phyloP scores from a whole-genome alignment of 768 basidiomycete species.

The Termitomyces sp. region DNA sequence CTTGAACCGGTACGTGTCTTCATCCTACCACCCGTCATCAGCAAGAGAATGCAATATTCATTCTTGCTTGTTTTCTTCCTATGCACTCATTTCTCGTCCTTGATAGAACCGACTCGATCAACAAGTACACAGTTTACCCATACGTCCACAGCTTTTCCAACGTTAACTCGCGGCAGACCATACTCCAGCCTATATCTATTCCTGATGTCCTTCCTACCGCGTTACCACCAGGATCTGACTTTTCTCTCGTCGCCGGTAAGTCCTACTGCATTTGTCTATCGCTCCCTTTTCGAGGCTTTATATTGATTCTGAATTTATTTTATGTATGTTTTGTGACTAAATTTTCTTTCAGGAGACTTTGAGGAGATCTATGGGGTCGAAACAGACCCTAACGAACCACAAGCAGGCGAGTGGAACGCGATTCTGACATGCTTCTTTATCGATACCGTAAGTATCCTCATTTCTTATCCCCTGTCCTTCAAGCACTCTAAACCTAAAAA shows the following conservation, averaged over 20 bases:
- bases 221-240: conserved; percentile 58
- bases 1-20: conserved; percentile 63
- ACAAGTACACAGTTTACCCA: conserved; percentile 76
- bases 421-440: conserved; percentile 93
- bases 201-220: conserved; percentile 82
- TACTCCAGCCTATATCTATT: conserved; percentile 65
- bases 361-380: conserved; percentile 82
- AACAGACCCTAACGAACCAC: conserved; percentile 51
- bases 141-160: conserved; percentile 95
- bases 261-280: conserved; percentile 22
- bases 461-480: background rate
- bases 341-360: conserved; percentile 62
- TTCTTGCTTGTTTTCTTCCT: background rate
- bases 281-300: too few relatives aligned
- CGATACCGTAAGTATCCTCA: conserved; percentile 64
- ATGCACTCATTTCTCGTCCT: background rate
- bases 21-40: background rate
- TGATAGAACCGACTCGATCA: conserved; percentile 59
- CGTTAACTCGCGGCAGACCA: conserved; percentile 45
- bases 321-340: background rate
- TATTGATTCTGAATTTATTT: background rate
- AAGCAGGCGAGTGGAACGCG: conserved; percentile 80
- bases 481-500: background rate
- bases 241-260: conserved; percentile 83
- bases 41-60: background rate